Base-by-base conservation (phyloP, 768 basidiomycete species). In the Cystofilobasidium capitatum region DNA sequence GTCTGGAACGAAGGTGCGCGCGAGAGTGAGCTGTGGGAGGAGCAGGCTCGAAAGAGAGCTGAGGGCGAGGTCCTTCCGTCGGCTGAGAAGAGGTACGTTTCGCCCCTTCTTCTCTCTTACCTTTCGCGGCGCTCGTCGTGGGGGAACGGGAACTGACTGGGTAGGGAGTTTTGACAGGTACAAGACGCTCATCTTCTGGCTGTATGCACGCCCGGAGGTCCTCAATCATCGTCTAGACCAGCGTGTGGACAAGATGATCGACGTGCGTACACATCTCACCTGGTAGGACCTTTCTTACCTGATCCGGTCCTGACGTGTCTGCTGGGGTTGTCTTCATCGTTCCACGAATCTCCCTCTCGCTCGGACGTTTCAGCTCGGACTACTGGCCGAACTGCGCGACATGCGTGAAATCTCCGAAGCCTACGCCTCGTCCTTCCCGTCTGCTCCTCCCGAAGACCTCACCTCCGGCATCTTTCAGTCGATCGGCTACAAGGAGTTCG, bases 401-500 rank as follows among this genome's bases (percentile, higher is more conserved):
- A 75, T 94, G 58, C 78, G 79, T 36, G 66, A 69, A 7, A 71
- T 67, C 24, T 71, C 64, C 1, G 63, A 69, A 9, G 62, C 44
- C 20, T 37, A 40, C 33, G 31, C 24, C 26, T 20, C 44, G 2
- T 58, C 66, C 24, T 60, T 29, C 9, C 33, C 68, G 37, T n/a
- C 42, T 0, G 39, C 37, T n/a, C 62, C 64, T 26, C 40, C 67
- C 16, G 67, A 76, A n/a, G 83, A 91, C 73, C 87, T 85, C 72
- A 88, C 88, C 0, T 76, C 86, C 13, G 94, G 96, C 0, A 88
- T 98, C 65, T 97, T 88, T 77, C 96, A 99, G 75, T 84, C 90
- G 0, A 99, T 99, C 69, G 94, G 96, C 7, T 98, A 89, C 79
- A 91, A 87, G 75, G 94, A 97, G 77, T 97, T 99, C 73, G 80